phyloP scores from a whole-genome alignment of 495 filamentous ascomycete species.

The Podospora anserina region DNA sequence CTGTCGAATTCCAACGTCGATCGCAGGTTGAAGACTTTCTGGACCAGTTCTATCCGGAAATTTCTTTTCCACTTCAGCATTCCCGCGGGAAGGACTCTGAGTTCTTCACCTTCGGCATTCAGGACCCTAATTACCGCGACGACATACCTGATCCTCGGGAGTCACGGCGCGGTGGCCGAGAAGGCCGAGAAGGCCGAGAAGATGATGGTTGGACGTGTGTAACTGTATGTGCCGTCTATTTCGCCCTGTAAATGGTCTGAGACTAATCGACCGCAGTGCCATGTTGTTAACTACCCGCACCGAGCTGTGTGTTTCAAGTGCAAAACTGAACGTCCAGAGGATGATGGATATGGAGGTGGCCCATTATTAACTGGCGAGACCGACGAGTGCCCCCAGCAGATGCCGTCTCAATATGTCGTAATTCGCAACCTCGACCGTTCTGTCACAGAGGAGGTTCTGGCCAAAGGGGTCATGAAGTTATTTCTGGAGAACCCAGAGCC shows the following conservation, averaged over 20 bases:
- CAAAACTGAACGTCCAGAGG: constrained; percentile 59
- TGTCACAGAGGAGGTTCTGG: constrained; percentile 73
- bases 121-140: constrained; percentile 57
- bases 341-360: constrained; percentile 25
- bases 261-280: constrained; percentile 52
- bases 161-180: constrained; percentile 16
- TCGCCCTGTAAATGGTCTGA: background rate
- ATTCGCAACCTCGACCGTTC: constrained; percentile 70
- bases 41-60: constrained; percentile 60
- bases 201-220: constrained; percentile 78
- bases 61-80: constrained; percentile 44
- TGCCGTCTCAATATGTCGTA: constrained; percentile 77
- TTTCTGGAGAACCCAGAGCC: constrained; percentile 48
- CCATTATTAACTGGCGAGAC: constrained; percentile 65
- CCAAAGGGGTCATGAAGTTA: constrained; percentile 75
- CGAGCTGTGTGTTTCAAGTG: constrained; percentile 72
- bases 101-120: constrained; percentile 56
- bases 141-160: constrained; percentile 52
- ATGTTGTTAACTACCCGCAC: constrained; percentile 66
- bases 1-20: constrained; percentile 39
- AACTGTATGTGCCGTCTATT: constrained; percentile 44
- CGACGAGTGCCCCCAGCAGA: constrained; percentile 70
- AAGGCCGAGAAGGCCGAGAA: constrained; percentile 30
- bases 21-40: constrained; percentile 61
- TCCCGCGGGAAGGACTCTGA: constrained; percentile 39